These are phyloP conservation scores for Hericium erinaceus DNA, from an alignment of 768 basidiomycete species.

Conservation along the genomic window DNA sequence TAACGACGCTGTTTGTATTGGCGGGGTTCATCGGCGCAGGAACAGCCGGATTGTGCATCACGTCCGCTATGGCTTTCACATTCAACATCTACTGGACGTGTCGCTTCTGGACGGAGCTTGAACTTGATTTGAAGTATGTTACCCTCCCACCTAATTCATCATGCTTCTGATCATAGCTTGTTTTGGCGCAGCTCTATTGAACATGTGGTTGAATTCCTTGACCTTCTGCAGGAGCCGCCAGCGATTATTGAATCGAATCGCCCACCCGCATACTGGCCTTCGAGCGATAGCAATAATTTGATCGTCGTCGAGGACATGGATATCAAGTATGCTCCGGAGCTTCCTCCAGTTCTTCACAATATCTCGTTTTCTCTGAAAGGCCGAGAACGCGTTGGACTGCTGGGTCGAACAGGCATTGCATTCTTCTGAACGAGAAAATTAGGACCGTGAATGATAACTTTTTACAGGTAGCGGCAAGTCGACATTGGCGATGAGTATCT, in stretches of 20 bases:
- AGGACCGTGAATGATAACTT: no score
- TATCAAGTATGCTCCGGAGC: conserved; percentile 76
- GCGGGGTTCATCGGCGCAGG: conserved; percentile 50
- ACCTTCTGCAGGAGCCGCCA: conserved; percentile 81
- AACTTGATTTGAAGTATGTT: conserved; percentile 65
- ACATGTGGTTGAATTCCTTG: conserved; percentile 84
- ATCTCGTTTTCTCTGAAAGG: conserved; percentile 67
- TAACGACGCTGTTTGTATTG: conserved; percentile 74
- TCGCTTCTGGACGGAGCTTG: conserved; percentile 45
- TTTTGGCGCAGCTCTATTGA: conserved; percentile 61
- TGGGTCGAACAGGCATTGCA: conserved; percentile 51
- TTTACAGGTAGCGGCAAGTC: conserved; percentile 60
- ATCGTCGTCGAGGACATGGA: conserved; percentile 70
- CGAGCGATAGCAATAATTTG: conserved; percentile 51
- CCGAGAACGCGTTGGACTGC: conserved; percentile 66
- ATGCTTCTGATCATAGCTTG: neutral
- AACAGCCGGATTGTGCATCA: conserved; percentile 64
- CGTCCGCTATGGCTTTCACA: conserved; percentile 61
- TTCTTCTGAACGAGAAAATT: no score
- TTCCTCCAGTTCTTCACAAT: conserved; percentile 70
- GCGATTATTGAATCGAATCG: conserved; percentile 62
- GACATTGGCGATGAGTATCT: conserved; percentile 77
- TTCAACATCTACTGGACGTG: conserved; percentile 41
- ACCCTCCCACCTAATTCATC: neutral
- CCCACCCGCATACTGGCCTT: conserved; percentile 91